These are phyloP conservation scores for Pythium graminicola DNA, from an alignment of 352 stramenopile genomes.

Conservation along the genomic window DNA sequence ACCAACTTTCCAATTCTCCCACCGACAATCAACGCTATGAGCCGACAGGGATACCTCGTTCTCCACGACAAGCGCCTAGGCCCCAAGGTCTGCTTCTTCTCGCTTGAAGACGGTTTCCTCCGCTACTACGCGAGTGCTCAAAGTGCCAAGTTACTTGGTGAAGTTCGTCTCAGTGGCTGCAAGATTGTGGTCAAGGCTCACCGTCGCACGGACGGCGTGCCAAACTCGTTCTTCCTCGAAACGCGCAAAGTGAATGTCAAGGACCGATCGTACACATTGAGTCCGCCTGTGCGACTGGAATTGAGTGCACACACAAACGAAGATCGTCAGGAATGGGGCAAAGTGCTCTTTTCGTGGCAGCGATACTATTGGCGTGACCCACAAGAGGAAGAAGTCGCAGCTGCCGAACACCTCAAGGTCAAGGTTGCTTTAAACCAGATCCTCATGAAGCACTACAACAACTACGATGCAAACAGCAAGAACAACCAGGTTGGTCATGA, in stretches of 20 bases:
- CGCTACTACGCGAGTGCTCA: conserved; percentile 51
- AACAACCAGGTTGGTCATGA: conserved; percentile 10
- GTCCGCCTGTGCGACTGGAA: conserved; percentile 50
- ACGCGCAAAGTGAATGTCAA: conserved; percentile 81
- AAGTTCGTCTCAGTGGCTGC: conserved; percentile 74
- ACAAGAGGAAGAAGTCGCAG: conserved; percentile 9
- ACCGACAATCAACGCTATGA: conserved; percentile 31
- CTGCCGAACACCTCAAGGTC: conserved; percentile 7
- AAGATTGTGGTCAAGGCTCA: conserved; percentile 80
- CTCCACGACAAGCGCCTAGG: conserved; percentile 56
- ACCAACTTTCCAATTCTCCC: not conserved
- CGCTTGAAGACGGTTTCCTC: conserved; percentile 74
- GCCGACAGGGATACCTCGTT: conserved; percentile 72
- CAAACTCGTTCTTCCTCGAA: conserved; percentile 80
- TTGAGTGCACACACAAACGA: conserved; percentile 55
- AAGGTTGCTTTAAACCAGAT: conserved; percentile 45
- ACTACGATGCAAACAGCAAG: conserved; percentile 5
- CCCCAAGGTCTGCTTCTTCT: conserved; percentile 60
- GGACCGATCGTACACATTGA: conserved; percentile 76
- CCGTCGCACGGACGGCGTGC: conserved; percentile 54
- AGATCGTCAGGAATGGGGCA: conserved; percentile 75
- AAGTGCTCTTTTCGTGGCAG: conserved; percentile 84
- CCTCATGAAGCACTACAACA: conserved; percentile 32
- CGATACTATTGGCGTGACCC: conserved; percentile 83
- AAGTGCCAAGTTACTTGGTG: conserved; percentile 38